Evolutionary conservation across 306 rosid genomes (phyloP).

Genomic region (Hippophae rhamnoides): DNA sequence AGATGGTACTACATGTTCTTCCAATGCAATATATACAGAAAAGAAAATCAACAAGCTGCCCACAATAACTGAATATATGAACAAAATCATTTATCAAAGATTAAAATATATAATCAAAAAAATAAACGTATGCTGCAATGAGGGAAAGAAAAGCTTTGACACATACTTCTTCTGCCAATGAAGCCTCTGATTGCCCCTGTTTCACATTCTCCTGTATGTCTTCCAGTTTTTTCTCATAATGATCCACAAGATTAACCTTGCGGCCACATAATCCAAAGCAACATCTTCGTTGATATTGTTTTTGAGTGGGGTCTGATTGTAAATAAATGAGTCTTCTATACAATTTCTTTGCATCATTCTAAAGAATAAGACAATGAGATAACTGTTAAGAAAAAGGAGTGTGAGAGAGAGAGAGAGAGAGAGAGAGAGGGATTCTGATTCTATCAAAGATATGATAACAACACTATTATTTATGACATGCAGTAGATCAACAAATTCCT

Average conservation of each 20-base stretch:
- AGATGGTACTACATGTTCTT: too few relatives aligned
- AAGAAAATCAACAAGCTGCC: too few relatives aligned
- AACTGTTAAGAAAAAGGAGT: not conserved
- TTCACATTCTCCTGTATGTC: constrained; percentile 65
- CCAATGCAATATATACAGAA: too few relatives aligned
- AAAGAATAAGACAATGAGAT: constrained; percentile 15
- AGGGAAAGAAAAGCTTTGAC: constrained; percentile 17
- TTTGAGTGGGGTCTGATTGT: constrained; percentile 37
- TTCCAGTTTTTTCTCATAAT: constrained; percentile 58
- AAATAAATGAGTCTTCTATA: constrained; percentile 38
- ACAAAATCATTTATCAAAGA: too few relatives aligned
- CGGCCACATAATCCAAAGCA: constrained; percentile 49
- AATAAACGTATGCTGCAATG: not conserved
- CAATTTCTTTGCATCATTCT: constrained; percentile 52
- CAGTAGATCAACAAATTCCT: too few relatives aligned
- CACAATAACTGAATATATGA: too few relatives aligned
- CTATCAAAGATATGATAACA: too few relatives aligned
- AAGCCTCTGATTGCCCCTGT: constrained; percentile 54
- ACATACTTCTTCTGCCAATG: constrained; percentile 72
- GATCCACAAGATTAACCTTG: constrained; percentile 43
- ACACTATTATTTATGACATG: too few relatives aligned
- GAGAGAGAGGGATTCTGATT: too few relatives aligned
- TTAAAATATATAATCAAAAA: too few relatives aligned
- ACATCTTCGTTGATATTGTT: constrained; percentile 19
- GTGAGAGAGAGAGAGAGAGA: too few relatives aligned